These are phyloP conservation scores for Codiaeum variegatum DNA, from an alignment of 441 rosid species.

Conservation along the genomic window DNA sequence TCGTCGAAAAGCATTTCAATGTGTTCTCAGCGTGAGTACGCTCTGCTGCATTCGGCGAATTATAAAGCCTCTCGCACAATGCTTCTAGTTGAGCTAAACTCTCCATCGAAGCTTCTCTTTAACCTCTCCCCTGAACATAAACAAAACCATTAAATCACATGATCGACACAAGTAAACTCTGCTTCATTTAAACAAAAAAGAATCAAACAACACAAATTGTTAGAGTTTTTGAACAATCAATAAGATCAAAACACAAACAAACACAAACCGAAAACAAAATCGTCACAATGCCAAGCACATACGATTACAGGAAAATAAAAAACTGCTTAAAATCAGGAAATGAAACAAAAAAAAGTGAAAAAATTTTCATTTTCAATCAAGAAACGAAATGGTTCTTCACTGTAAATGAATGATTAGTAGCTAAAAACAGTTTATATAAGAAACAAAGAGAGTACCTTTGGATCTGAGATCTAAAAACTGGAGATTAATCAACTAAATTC, in stretches of 20 bases:
- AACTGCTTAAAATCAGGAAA: not conserved
- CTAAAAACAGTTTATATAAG: not conserved
- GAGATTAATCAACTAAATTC: not conserved
- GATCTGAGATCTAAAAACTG: constrained; percentile 29
- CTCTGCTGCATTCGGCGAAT: constrained; percentile 90
- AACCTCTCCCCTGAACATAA: not conserved
- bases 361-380: no score
- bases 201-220: not conserved
- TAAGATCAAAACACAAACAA: not conserved
- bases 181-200: not conserved
- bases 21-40: constrained; percentile 93
- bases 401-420: not conserved
- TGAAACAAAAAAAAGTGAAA: not conserved
- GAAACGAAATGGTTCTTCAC: not conserved
- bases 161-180: not conserved
- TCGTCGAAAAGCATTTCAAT: constrained; percentile 84
- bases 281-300: not conserved
- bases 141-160: not conserved
- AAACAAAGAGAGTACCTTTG: constrained; percentile 1
- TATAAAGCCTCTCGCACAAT: constrained; percentile 88
- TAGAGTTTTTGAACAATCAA: not conserved
- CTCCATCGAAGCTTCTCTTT: constrained; percentile 53
- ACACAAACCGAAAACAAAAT: not conserved
- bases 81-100: constrained; percentile 96
- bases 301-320: not conserved